Base-by-base conservation (phyloP, 768 basidiomycete genomes). In the Tricholoma sp. region DNA sequence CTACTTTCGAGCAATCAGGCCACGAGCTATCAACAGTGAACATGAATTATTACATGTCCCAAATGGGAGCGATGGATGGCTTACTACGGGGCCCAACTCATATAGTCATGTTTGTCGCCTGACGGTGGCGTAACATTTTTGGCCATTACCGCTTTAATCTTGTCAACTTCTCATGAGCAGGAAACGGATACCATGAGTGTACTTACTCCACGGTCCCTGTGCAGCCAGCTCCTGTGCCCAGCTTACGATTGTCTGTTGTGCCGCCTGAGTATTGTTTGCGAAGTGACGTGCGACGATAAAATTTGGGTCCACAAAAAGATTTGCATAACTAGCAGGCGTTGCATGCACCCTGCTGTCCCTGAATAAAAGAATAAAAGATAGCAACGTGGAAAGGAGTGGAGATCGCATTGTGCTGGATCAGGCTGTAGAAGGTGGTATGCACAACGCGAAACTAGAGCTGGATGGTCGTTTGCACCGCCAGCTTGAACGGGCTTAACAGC, bases 1-100 rank as follows among this genome's bases (percentile, higher is more conserved):
- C 78, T 32, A 79, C 82, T 4, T 69, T 67, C 10, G 78, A 74
- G 63, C 86, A 88, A 64, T 86, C 74, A 0, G 85, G 84, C 85
- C 85, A 86, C 67, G 74, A 80, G 57, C 83, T 84, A 56, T 0
- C 29, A n/a, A 33, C 24, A 32, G 20, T 32, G 28, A 44, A 37
- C 0, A 36, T 42, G 34, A 45, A 18, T 2, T 29, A 3, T n/a
- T 49, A 28, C 42, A 24, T 24, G 24, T 24, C 24, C 29, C 50
- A 10, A 8, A 50, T 31, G 55, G 5, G 47, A 50, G 36, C 49
- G 42, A 37, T 47, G 15, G 37, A 42, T 33, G 11, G 66, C 82
- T 47, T 67, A 85, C 85, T 86, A 88, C 39, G 86, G 85, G 12
- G 84, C 81, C 81, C 82, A 86, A 65, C 84, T 85, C 78, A 86